Base-by-base conservation (phyloP, 805 yeast species). In the Myxozyma mucilagina region DNA sequence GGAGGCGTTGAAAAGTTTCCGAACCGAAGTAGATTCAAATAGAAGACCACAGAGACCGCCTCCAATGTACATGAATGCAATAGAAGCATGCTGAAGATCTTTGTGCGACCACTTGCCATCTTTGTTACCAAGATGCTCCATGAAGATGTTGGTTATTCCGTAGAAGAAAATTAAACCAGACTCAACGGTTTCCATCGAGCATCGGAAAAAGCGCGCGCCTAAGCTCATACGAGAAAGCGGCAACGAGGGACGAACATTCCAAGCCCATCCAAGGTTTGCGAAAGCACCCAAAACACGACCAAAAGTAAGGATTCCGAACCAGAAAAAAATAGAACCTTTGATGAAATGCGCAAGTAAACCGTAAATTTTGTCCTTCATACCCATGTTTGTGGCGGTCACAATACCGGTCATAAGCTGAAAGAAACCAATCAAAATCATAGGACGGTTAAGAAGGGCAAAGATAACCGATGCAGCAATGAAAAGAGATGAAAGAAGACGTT, bases 291-390 rank as follows among this genome's bases (percentile, higher is more conserved):
- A 84, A 74, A 89, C 92, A 68, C 98, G 84, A 0, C 91, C 88
- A 43, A 94, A 78, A n/a, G 96, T 82, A 5, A 91, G 72, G 7
- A 92, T 63, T 20, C 99, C 99, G 43, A 88, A 76, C 4, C 79
- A 65, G 60, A 90, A 80, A 71, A 93, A 93, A 1, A 93, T 94
- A 31, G 93, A 94, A 62, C 99, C 99, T 74, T 93, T 93, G 73
- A 93, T 93, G 81, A 90, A 90, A 75, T 93, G 99, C 1, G 99
- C 99, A 59, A 93, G 79, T 55, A 93, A 74, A 68, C 90, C 90
- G 77, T 90, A 93, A 13, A 92, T 86, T 20, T 78, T 78, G 11
- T 68, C 71, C 3, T 84, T 92, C 73, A 82, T 75, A 43, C 96
- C 98, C 69, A 91, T 74, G 44, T 86, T 71, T 56, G 81, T 82